Percentiles rank a stretch among this genome's conserved stretches.
Conservation (phyloP, 805 yeast genomes). For the Zygosaccharomyces pseudorouxii region DNA sequence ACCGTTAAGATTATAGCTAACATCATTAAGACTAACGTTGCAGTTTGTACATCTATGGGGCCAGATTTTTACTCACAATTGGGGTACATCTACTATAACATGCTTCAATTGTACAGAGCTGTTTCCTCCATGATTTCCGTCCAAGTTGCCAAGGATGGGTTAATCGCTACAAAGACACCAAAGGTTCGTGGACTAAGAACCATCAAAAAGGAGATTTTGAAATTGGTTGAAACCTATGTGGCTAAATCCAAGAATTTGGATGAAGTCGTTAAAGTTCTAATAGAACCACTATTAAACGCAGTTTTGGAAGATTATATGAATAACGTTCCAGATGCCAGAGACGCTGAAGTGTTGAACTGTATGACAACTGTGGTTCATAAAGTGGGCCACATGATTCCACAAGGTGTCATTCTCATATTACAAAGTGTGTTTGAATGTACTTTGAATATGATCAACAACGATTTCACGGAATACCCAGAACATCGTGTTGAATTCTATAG, state of each 20-base stretch:
- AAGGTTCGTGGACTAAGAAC: conserved; percentile 94
- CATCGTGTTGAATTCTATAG: conserved; percentile 95
- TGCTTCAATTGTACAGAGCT: conserved; percentile 84
- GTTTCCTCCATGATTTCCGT: conserved; percentile 82
- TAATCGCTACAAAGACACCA: conserved; percentile 90
- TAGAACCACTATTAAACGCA: conserved; percentile 77
- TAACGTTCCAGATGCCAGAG: conserved; percentile 94
- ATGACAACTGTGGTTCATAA: conserved; percentile 84
- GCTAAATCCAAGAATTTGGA: conserved; percentile 81
- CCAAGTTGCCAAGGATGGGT: conserved; percentile 72
- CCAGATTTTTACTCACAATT: conserved; percentile 86
- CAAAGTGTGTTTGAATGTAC: conserved; percentile 94
- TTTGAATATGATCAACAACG: conserved; percentile 89
- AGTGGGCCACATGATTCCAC: conserved; percentile 84
- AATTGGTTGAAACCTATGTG: conserved; percentile 82
- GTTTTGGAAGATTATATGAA: conserved; percentile 84
- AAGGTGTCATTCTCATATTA: conserved; percentile 79
- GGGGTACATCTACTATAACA: conserved; percentile 78
- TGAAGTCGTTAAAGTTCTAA: conserved; percentile 75
- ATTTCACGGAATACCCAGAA: conserved; percentile 94
- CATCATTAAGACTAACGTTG: conserved; percentile 89
- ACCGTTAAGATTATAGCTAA: conserved; percentile 91
- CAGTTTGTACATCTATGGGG: conserved; percentile 92
- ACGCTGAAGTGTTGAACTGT: conserved; percentile 94
- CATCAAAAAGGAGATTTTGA: conserved; percentile 88